These are phyloP conservation scores for Pichia scutulata DNA, from an alignment of 805 yeast genomes.

Conservation along the genomic window DNA sequence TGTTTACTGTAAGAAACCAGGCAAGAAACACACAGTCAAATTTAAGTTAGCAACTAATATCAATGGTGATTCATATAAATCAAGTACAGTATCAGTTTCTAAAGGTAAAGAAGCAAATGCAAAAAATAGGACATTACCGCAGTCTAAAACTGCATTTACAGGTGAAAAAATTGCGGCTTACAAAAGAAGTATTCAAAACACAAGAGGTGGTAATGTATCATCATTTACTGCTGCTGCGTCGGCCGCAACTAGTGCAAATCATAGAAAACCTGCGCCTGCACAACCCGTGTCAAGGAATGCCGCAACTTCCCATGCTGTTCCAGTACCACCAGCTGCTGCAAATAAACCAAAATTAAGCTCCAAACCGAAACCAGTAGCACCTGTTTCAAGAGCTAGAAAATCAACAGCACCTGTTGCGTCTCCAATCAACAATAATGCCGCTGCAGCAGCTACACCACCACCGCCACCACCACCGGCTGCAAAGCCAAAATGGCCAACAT, in stretches of 20 bases:
- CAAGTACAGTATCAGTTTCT: constrained; percentile 75
- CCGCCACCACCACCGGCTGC: constrained; percentile 69
- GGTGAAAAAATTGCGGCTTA: constrained; percentile 23
- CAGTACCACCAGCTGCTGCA: constrained; percentile 7
- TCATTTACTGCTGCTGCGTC: constrained; percentile 33
- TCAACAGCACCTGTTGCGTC: constrained; percentile 15
- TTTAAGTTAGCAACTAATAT: constrained; percentile 54
- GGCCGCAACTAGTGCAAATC: constrained; percentile 21
- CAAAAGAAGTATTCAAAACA: constrained; percentile 15
- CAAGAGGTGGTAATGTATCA: constrained; percentile 8
- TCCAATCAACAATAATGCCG: neutral
- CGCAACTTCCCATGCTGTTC: neutral
- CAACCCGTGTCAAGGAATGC: constrained; percentile 1
- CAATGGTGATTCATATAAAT: constrained; percentile 63
- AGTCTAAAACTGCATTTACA: constrained; percentile 33
- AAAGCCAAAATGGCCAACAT: constrained; percentile 66
- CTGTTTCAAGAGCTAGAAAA: constrained; percentile 17
- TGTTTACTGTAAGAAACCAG: constrained; percentile 86
- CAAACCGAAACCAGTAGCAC: constrained; percentile 17
- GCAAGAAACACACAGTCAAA: constrained; percentile 66
- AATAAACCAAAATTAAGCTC: constrained; percentile 9
- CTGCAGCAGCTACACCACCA: constrained; percentile 44
- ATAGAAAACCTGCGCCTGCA: constrained; percentile 13
- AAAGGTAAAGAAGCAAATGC: constrained; percentile 73
- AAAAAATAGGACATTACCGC: constrained; percentile 68